phyloP scores from a whole-genome alignment of 345 rosid genomes.

The Linum trigynum region DNA sequence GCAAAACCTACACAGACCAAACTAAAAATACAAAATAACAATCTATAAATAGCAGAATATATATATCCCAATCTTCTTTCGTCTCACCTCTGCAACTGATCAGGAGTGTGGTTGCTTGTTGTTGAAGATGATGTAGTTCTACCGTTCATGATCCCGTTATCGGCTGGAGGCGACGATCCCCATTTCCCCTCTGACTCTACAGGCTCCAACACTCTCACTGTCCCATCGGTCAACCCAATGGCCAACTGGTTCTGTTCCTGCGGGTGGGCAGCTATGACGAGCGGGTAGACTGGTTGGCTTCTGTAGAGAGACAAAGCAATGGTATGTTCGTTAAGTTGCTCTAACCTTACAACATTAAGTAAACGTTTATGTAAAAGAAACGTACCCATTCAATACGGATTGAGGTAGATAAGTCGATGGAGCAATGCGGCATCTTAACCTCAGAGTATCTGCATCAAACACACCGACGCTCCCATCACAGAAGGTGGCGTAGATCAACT shows the following conservation, averaged over 20 bases:
- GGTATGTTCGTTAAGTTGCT: background rate
- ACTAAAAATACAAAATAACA: background rate
- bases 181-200: slow-evolving; percentile 58
- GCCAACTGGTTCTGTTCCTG: slow-evolving; percentile 67
- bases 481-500: slow-evolving; percentile 58
- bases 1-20: background rate
- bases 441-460: slow-evolving; percentile 61
- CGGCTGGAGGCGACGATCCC: slow-evolving; percentile 52
- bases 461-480: slow-evolving; percentile 66
- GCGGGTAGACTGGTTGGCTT: slow-evolving; percentile 52
- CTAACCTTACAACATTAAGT: background rate
- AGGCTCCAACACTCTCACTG: slow-evolving; percentile 71
- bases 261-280: slow-evolving; percentile 74
- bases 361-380: background rate
- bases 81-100: slow-evolving; percentile 56
- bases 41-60: background rate
- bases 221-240: slow-evolving; percentile 55
- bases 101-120: slow-evolving; percentile 66
- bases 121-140: slow-evolving; percentile 67
- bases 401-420: slow-evolving; percentile 53
- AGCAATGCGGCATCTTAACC: slow-evolving; percentile 62
- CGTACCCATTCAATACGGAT: slow-evolving; percentile 46
- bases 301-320: slow-evolving; percentile 16
- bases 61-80: background rate
- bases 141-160: slow-evolving; percentile 55